phyloP scores from a whole-genome alignment of 331 rosid species.

The Pyrus hybrid region DNA sequence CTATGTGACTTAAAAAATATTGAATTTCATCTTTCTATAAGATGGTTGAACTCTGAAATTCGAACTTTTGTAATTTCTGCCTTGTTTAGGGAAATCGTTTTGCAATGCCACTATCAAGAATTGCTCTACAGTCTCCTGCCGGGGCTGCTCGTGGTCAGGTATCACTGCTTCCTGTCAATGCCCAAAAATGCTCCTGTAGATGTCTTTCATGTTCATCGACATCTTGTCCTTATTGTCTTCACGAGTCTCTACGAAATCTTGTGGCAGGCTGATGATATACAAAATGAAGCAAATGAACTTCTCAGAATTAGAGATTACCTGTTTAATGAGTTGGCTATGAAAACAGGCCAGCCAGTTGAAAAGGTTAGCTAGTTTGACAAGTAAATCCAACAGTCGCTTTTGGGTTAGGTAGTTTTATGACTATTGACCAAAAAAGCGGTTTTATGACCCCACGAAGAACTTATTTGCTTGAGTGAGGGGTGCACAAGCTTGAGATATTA shows the following conservation, averaged over 20 bases:
- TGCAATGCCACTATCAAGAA: constrained; percentile 84
- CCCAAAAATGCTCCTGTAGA: neutral
- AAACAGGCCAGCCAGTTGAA: constrained; percentile 89
- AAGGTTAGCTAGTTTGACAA: constrained; percentile 44
- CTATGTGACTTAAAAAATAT: neutral
- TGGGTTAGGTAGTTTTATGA: neutral
- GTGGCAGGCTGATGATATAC: constrained; percentile 82
- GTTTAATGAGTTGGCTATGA: constrained; percentile 51
- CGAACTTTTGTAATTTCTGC: neutral
- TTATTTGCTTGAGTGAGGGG: neutral
- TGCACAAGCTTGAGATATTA: too few relatives aligned
- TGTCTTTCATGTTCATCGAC: neutral
- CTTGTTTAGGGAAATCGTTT: constrained; percentile 56
- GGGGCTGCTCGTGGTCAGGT: constrained; percentile 99
- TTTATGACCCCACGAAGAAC: neutral
- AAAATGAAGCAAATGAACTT: constrained; percentile 83
- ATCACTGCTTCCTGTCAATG: constrained; percentile 2
- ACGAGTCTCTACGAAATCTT: neutral
- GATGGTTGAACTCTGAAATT: neutral
- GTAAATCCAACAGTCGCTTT: neutral
- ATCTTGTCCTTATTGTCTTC: constrained; percentile 8
- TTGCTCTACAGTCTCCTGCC: constrained; percentile 73
- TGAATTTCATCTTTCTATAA: neutral
- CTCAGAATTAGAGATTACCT: constrained; percentile 80
- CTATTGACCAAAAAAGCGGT: too few relatives aligned